Base-by-base conservation (phyloP, 768 basidiomycete genomes). In the Ramaria rubella region DNA sequence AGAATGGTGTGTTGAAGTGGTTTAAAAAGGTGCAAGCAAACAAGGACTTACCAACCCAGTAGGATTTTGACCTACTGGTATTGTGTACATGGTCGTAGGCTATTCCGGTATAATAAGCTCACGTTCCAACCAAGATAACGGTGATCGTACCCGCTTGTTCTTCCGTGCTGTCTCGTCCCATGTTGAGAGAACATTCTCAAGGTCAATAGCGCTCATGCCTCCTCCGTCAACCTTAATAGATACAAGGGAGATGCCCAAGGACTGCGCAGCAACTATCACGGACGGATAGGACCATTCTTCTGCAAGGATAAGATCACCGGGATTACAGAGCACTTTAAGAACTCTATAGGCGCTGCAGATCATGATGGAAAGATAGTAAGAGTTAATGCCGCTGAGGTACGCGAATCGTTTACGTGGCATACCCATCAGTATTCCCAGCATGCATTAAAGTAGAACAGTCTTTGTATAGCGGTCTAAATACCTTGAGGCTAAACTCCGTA, bases 51-150 rank as follows among this genome's bases (percentile, higher is more conserved):
- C 84, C 23, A 78, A 72, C 19, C 90, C 90, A 5, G 82, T 85
- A 4, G 90, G 91, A 67, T 93, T 93, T 70, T 93, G 89, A 26
- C 87, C 88, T n/a, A 88, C 76, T 0, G 89, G 87, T 12, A 90
- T 75, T 4, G 82, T 86, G 66, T 89, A 89, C 68, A 89, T 75
- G 29, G 84, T 36, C 86, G 86, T 34, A 85, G 86, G 56, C 2
- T 29, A 52, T 1, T 11, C 24, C n/a, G 59, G 58, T 21, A 58
- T 33, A n/a, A 27, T n/a, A n/a, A n/a, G n/a, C n/a, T n/a, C n/a
- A n/a, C 34, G 52, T 21, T 52, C 40, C 21, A 49, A 5, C 15
- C 24, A 26, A 21, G 42, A 30, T 26, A 42, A 29, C 11, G 30
- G 43, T 2, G 14, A 9, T 11, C 62, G 60, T 24, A 67, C 83